phyloP scores from a whole-genome alignment of 768 basidiomycete species.

The Zangia roseola region DNA sequence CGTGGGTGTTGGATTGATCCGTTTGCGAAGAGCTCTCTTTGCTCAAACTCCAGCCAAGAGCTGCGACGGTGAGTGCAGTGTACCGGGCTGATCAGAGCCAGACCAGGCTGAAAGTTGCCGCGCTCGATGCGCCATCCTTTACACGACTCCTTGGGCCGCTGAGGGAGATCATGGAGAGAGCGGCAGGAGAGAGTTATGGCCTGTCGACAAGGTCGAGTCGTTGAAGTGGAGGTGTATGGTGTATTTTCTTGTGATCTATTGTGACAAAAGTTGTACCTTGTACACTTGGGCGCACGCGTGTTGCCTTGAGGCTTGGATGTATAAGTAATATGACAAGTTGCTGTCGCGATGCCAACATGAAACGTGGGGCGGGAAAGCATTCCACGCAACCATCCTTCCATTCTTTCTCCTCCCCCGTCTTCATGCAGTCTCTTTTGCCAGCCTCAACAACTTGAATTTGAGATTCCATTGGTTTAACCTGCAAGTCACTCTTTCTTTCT shows the following conservation, averaged over 20 bases:
- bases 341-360: conserved; percentile 34
- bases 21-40: conserved; percentile 75
- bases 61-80: conserved; percentile 92
- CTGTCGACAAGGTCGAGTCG: conserved; percentile 33
- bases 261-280: conserved; percentile 8
- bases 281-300: neutral
- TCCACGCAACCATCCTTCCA: neutral
- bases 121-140: conserved; percentile 90
- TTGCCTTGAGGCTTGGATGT: neutral
- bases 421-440: conserved; percentile 5
- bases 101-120: conserved; percentile 87
- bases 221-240: conserved; percentile 11
- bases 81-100: conserved; percentile 40
- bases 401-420: conserved; percentile 2
- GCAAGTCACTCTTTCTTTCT: conserved; percentile 24
- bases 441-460: neutral
- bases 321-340: neutral
- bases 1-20: conserved; percentile 3
- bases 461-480: conserved; percentile 4
- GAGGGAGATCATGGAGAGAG: conserved; percentile 89
- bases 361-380: conserved; percentile 16
- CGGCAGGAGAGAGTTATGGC: conserved; percentile 75
- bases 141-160: conserved; percentile 91
- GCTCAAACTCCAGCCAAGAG: conserved; percentile 83
- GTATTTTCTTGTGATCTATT: neutral